phyloP scores from a whole-genome alignment of 768 basidiomycete species.

The Pluteus cervinus region DNA sequence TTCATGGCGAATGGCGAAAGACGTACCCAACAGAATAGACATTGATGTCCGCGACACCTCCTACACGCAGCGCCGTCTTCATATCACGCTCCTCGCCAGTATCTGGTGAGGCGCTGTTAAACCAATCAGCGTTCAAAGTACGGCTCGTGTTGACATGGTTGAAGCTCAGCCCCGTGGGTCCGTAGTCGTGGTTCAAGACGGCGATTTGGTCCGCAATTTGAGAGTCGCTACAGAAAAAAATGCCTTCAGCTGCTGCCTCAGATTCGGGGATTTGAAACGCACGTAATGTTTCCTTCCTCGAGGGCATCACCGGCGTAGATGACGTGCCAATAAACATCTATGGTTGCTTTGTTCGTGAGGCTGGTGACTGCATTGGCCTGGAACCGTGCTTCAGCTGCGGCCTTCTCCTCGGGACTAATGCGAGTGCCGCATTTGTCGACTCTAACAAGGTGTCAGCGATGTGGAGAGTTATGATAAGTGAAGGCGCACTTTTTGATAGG shows the following conservation, averaged over 20 bases:
- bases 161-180: constrained; percentile 27
- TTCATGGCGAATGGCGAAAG: constrained; percentile 2
- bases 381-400: background rate
- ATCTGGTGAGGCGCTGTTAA: constrained; percentile 28
- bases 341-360: no score
- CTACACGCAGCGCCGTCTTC: constrained; percentile 30
- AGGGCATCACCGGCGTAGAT: background rate
- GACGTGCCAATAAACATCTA: background rate
- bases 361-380: background rate
- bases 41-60: constrained; percentile 30
- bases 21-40: constrained; percentile 33
- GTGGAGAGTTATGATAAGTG: no score
- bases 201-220: constrained; percentile 29
- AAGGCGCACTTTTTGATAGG: no score
- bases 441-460: no score
- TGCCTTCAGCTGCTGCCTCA: background rate
- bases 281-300: background rate
- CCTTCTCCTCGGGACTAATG: background rate
- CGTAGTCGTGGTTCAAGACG: constrained; percentile 34
- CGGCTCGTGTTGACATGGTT: constrained; percentile 24
- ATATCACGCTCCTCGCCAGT: constrained; percentile 29
- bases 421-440: background rate
- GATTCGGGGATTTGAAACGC: background rate
- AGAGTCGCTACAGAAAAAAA: constrained; percentile 14
- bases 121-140: constrained; percentile 33